Conservation (phyloP, 2,329 filamentous ascomycete genomes). For the Aspergillus niger region DNA sequence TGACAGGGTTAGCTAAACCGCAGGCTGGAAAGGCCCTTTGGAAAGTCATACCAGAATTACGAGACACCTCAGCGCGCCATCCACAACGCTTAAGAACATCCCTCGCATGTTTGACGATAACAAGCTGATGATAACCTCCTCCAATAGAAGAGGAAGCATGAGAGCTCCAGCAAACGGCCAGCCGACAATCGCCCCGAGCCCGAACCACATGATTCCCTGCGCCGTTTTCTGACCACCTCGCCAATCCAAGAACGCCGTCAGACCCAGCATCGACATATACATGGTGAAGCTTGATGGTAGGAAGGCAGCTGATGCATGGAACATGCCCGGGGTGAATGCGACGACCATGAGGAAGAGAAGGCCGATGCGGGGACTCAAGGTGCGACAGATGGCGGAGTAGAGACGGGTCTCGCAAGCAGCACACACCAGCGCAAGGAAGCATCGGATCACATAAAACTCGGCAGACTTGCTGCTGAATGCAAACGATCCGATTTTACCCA, state of each 20-base stretch:
- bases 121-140: slow-evolving; percentile 66
- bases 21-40: too few species aligned
- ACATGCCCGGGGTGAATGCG: slow-evolving; percentile 84
- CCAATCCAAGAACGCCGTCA: slow-evolving; percentile 90
- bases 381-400: slow-evolving; percentile 73
- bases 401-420: slow-evolving; percentile 80
- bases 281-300: slow-evolving; percentile 95
- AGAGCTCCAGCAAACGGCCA: slow-evolving; percentile 94
- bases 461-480: slow-evolving; percentile 49
- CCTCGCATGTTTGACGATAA: slow-evolving; percentile 61
- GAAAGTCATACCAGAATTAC: slow-evolving; percentile 64
- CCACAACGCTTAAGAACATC: slow-evolving; percentile 61
- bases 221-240: slow-evolving; percentile 75
- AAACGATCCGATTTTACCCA: slow-evolving; percentile 68
- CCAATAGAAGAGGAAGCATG: slow-evolving; percentile 74
- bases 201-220: slow-evolving; percentile 87
- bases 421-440: slow-evolving; percentile 72
- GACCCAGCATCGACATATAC: slow-evolving; percentile 86
- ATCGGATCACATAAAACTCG: slow-evolving; percentile 87
- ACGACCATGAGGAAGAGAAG: slow-evolving; percentile 79
- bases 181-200: slow-evolving; percentile 78
- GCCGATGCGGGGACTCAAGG: slow-evolving; percentile 79
- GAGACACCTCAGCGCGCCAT: slow-evolving; percentile 68
- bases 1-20: slow-evolving; percentile 37
- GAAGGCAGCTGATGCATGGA: slow-evolving; percentile 83